phyloP scores from a whole-genome alignment of 768 basidiomycete genomes.

The Postia placenta region DNA sequence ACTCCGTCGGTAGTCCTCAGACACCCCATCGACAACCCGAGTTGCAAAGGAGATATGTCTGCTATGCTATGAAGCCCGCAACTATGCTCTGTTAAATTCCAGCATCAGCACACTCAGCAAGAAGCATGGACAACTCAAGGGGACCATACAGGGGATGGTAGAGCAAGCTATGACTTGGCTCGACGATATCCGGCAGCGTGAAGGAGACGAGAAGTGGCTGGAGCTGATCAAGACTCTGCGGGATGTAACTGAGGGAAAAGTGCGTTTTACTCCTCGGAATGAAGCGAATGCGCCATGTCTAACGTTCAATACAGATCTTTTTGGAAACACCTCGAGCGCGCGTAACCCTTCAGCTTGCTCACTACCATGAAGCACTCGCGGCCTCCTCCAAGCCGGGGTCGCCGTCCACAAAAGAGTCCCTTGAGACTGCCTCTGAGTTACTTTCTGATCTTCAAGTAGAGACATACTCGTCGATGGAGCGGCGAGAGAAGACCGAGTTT shows the following conservation, averaged over 20 bases:
- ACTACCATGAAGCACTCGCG: slow-evolving; percentile 74
- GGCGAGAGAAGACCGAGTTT: slow-evolving; percentile 96
- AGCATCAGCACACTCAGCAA: slow-evolving; percentile 71
- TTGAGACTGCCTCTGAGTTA: slow-evolving; percentile 85
- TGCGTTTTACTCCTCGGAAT: slow-evolving; percentile 33
- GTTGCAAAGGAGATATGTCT: slow-evolving; percentile 71
- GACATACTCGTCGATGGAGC: slow-evolving; percentile 98
- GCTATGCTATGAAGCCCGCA: slow-evolving; percentile 64
- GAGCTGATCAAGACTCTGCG: slow-evolving; percentile 86
- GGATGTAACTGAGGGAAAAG: slow-evolving; percentile 95
- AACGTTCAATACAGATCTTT: slow-evolving; percentile 81
- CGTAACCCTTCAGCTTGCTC: slow-evolving; percentile 81
- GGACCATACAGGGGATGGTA: slow-evolving; percentile 84
- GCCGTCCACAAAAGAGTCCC: slow-evolving; percentile 48
- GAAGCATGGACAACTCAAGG: slow-evolving; percentile 97
- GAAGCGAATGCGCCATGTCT: no score
- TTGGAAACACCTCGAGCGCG: slow-evolving; percentile 94
- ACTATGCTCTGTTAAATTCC: slow-evolving; percentile 67
- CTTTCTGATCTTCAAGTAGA: slow-evolving; percentile 96
- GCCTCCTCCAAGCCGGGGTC: slow-evolving; percentile 36
- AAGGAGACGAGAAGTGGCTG: slow-evolving; percentile 74
- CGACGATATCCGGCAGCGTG: slow-evolving; percentile 60
- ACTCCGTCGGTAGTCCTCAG: slow-evolving; percentile 64
- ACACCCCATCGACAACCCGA: slow-evolving; percentile 85
- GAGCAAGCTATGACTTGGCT: slow-evolving; percentile 82